These are phyloP conservation scores for Cordia subcordata DNA, from an alignment of 257 asterid genomes.

Conservation along the genomic window DNA sequence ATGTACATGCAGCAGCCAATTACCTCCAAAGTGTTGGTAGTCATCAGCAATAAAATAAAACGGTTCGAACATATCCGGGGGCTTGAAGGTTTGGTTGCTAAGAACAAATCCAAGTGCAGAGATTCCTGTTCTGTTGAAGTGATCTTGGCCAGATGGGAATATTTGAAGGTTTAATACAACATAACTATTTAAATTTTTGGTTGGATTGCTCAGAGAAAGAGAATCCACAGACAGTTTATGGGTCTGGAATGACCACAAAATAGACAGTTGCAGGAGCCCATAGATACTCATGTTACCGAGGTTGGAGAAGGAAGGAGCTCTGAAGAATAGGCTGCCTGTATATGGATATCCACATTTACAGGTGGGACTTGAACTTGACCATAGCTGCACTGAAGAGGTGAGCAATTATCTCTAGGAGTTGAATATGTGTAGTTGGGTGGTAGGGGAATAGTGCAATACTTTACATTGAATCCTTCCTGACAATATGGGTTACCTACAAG, in stretches of 20 bases:
- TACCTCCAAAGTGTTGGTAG: conserved; percentile 54
- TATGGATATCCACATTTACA: conserved; percentile 77
- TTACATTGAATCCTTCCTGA: conserved; percentile 22
- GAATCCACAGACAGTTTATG: conserved; percentile 64
- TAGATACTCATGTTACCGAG: conserved; percentile 40
- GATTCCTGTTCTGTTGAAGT: conserved; percentile 58
- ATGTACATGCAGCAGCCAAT: neutral
- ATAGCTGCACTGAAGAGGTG: conserved; percentile 28
- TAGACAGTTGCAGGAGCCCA: conserved; percentile 23
- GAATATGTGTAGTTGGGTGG: conserved; percentile 32
- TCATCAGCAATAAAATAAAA: conserved; percentile 36
- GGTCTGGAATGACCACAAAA: conserved; percentile 40
- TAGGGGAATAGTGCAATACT: conserved; percentile 38
- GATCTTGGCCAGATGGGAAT: conserved; percentile 53
- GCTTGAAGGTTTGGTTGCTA: conserved; percentile 81
- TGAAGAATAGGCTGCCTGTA: conserved; percentile 53
- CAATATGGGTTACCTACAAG: conserved; percentile 62
- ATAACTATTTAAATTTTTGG: conserved; percentile 42
- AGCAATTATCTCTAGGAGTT: conserved; percentile 53
- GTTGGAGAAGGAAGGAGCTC: conserved; percentile 75
- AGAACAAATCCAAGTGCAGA: conserved; percentile 50
- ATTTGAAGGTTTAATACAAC: conserved; percentile 43
- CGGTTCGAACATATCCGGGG: conserved; percentile 65
- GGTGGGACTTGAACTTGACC: conserved; percentile 52
- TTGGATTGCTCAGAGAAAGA: conserved; percentile 55